phyloP scores from a whole-genome alignment of 768 basidiomycete genomes.

The Mycena vulgaris region DNA sequence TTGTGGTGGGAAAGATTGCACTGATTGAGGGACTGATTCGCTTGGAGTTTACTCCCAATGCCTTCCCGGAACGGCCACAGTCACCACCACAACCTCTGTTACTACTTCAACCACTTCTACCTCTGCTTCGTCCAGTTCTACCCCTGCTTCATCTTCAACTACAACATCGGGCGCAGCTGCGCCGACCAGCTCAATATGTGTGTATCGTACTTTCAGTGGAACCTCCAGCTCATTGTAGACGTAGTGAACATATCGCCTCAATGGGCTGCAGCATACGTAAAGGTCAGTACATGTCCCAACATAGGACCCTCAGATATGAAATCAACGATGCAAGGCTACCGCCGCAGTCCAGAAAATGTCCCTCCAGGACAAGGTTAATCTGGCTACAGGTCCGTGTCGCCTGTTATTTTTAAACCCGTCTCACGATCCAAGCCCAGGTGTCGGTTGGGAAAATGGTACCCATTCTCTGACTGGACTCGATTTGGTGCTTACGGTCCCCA shows the following conservation, averaged over 20 bases:
- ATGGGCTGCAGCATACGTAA: constrained; percentile 69
- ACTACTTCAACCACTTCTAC: not conserved
- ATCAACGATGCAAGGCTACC: constrained; percentile 55
- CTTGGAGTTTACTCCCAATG: constrained; percentile 66
- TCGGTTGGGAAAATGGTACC: constrained; percentile 62
- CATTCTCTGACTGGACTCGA: not conserved
- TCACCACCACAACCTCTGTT: constrained; percentile 22
- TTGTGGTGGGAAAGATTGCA: not conserved
- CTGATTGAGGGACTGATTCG: not conserved
- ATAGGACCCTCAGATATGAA: not conserved
- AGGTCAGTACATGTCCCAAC: constrained; percentile 50
- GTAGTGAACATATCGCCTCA: constrained; percentile 62
- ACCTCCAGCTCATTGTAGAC: not conserved
- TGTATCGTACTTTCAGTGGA: constrained; percentile 26
- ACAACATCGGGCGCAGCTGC: constrained; percentile 44
- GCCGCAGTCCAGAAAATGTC: constrained; percentile 66
- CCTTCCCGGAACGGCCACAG: constrained; percentile 54
- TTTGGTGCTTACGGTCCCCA: constrained; percentile 23
- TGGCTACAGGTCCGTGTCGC: constrained; percentile 64
- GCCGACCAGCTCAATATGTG: constrained; percentile 39
- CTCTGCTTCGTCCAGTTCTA: not conserved
- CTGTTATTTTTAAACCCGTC: constrained; percentile 12
- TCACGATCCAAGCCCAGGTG: constrained; percentile 43
- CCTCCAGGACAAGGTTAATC: constrained; percentile 68
- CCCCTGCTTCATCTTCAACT: constrained; percentile 33